Evolutionary conservation across 345 rosid species (phyloP).

Genomic region (Pugionium dolabratum): DNA sequence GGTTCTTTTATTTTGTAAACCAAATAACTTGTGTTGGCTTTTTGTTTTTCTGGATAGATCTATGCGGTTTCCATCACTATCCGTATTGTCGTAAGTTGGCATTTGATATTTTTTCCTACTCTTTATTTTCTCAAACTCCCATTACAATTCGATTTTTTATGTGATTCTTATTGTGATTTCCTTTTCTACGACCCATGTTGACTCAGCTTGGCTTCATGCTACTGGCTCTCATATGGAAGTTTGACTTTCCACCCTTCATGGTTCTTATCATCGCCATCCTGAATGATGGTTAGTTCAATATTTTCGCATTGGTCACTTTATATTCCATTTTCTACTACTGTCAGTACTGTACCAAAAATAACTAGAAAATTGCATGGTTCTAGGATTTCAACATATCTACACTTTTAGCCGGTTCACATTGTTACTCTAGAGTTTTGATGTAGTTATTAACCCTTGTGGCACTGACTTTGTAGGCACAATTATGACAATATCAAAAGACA

Average conservation of each 20-base stretch:
- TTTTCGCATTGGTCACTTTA: not conserved
- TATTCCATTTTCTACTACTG: slow-evolving; percentile 6
- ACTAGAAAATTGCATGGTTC: not conserved
- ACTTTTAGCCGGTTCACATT: not conserved
- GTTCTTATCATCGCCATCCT: slow-evolving; percentile 98
- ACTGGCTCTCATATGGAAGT: slow-evolving; percentile 93
- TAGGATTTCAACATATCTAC: not conserved
- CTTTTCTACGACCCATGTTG: not conserved
- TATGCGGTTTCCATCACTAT: slow-evolving; percentile 97
- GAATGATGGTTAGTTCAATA: slow-evolving; percentile 74
- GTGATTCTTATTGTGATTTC: not conserved
- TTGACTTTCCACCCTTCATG: slow-evolving; percentile 99
- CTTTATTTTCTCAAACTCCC: slow-evolving; percentile 8
- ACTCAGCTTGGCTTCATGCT: slow-evolving; percentile 97
- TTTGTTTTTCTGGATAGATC: slow-evolving; percentile 56
- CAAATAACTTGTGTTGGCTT: slow-evolving; percentile 7
- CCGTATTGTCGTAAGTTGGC: slow-evolving; percentile 90
- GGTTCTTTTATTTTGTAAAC: not conserved
- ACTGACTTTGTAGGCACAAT: slow-evolving; percentile 72
- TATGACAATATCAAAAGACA: slow-evolving; percentile 97
- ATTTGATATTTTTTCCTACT: not conserved
- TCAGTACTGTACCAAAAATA: not conserved
- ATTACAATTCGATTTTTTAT: not conserved
- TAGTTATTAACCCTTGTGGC: slow-evolving; percentile 15
- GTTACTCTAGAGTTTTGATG: not conserved